These are phyloP conservation scores for Pseudogymnoascus sp. DNA, from an alignment of 2,329 filamentous ascomycete genomes.

Conservation along the genomic window DNA sequence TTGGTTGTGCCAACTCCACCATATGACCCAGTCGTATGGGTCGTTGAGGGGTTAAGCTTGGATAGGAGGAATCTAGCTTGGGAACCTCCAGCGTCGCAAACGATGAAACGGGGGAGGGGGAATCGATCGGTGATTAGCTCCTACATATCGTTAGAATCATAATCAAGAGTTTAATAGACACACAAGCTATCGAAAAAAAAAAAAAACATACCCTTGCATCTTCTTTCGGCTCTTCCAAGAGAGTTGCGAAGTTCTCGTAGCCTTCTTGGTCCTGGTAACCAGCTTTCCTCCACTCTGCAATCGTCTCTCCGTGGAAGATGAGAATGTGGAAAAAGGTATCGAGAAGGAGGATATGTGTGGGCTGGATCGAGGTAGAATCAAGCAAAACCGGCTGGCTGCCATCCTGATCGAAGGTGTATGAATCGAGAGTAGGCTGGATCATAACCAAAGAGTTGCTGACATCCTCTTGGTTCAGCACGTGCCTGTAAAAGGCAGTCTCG, in stretches of 20 bases:
- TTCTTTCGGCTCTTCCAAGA: constrained; percentile 90
- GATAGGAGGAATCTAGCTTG: constrained; percentile 94
- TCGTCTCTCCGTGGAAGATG: constrained; percentile 97
- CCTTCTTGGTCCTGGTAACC: constrained; percentile 97
- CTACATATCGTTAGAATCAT: constrained; percentile 36
- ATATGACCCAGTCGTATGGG: constrained; percentile 86
- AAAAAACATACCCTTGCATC: constrained; percentile 74
- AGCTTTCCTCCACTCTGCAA: constrained; percentile 95
- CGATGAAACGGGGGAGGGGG: constrained; percentile 95
- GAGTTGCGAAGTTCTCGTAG: constrained; percentile 86
- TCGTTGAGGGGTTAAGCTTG: constrained; percentile 95
- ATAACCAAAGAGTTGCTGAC: constrained; percentile 94
- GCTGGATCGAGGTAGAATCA: constrained; percentile 92
- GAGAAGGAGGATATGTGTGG: constrained; percentile 83
- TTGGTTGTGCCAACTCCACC: constrained; percentile 77
- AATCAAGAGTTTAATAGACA: constrained; percentile 2
- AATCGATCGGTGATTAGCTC: constrained; percentile 96
- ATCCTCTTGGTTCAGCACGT: constrained; percentile 95
- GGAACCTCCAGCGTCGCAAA: constrained; percentile 95
- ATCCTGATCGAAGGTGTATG: constrained; percentile 94
- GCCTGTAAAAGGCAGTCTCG: constrained; percentile 97
- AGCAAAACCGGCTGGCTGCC: constrained; percentile 87
- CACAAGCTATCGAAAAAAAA: constrained; percentile 31
- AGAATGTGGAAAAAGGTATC: constrained; percentile 99
- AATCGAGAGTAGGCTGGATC: constrained; percentile 97